Conservation (phyloP, 2,329 filamentous ascomycete genomes). For the Beauveria brongniartii region DNA sequence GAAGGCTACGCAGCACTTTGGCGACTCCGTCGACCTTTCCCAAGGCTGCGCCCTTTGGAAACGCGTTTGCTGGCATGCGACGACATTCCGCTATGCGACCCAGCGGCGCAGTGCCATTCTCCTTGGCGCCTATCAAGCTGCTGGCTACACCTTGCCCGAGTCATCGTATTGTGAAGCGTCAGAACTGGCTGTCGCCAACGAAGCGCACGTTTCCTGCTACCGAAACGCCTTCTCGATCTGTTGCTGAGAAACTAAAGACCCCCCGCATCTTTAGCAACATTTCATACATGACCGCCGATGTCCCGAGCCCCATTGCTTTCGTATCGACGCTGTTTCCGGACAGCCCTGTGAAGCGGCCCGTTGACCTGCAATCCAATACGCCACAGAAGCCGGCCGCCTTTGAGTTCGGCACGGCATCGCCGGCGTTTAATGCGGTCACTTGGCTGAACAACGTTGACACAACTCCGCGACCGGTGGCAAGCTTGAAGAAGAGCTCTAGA, state of each 20-base stretch:
- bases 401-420: constrained; percentile 21
- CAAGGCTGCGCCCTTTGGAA: not conserved
- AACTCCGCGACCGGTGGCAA: constrained; percentile 17
- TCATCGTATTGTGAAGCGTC: not conserved
- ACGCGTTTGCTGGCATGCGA: constrained; percentile 5
- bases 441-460: constrained; percentile 20
- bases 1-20: not conserved
- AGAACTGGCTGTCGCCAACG: not conserved
- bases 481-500: constrained; percentile 19
- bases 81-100: not conserved
- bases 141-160: constrained; percentile 5
- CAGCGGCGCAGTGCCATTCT: not conserved
- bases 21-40: constrained; percentile 7
- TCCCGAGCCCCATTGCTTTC: constrained; percentile 3
- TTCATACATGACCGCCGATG: not conserved
- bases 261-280: constrained; percentile 3
- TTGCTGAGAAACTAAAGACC: not conserved
- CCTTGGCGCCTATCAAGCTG: not conserved
- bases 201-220: not conserved
- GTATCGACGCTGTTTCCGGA: constrained; percentile 1
- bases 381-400: constrained; percentile 17
- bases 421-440: constrained; percentile 20
- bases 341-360: constrained; percentile 5
- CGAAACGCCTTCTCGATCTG: not conserved
- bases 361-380: not conserved